Evolutionary conservation across 768 basidiomycete species (phyloP), one percentile per base, ranked within the genome.

Genomic region (Bullera alba): DNA sequence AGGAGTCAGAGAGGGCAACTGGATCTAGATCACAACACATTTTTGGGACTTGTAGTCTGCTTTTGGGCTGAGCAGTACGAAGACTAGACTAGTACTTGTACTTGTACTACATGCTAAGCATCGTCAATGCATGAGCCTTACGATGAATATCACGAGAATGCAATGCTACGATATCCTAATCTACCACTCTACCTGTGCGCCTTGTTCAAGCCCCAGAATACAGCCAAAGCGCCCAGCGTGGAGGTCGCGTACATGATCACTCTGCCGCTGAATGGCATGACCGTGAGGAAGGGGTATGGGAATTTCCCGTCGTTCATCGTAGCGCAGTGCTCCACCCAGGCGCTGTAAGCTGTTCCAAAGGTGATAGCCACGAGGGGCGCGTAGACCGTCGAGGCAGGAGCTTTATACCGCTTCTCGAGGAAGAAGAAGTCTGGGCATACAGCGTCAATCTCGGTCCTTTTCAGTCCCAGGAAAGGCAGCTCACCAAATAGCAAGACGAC

Each of bases 281-380:
- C 58, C 0, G 81, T 85, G 51, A 90, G 75, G 74, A 90, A 89
- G 0, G 87, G 87, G 71, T 90, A 89, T 23, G 87, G 85, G 74
- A 87, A 86, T 2, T 62, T 65, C 4, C 79, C 80, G n/a, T n/a
- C n/a, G 53, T 86, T 87, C 66, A 74, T 77, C 5, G 63, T 71
- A 0, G 81, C 81, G 54, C 81, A 83, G 56, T 80, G 79, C 59
- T 90, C 87, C 1, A 81, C 80, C 77, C 84, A 86, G 8, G 65
- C 69, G 0, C 74, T 73, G 56, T 90, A 90, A 73, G 79, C 77
- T 14, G 74, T 21, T 6, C 75, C 63, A 36, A 73, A 75, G 0
- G 67, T 8, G 6, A 57, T 46, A 0, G 74, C 70, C 3, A 77
- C 46, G 1, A 64, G 19, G 6, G 74, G 50, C 0, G 75, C 76